Conservation (phyloP, 2,329 filamentous ascomycete species). For the Pestalotiopsis sp. region DNA sequence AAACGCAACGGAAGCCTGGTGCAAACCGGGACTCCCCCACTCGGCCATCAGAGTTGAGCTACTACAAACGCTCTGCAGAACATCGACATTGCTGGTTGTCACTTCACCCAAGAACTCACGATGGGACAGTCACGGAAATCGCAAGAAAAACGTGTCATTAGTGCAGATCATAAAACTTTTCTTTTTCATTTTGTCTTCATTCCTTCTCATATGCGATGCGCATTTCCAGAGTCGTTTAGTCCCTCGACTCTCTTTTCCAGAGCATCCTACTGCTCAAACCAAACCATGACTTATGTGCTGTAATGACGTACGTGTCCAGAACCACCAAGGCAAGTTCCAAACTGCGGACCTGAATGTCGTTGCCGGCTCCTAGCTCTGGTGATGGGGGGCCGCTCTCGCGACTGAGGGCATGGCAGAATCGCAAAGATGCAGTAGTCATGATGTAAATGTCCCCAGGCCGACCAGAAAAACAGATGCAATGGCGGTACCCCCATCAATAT, state of each 20-base stretch:
- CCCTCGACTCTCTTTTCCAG: not conserved
- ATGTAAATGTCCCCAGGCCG: not conserved
- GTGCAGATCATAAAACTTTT: not conserved
- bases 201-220: constrained; percentile 7
- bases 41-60: too few species aligned
- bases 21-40: too few species aligned
- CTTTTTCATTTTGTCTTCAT: constrained; percentile 12
- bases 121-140: not conserved
- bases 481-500: not conserved
- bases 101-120: not conserved
- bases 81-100: not conserved
- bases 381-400: too few species aligned
- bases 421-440: not conserved
- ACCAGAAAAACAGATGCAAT: not conserved
- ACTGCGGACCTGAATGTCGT: not conserved
- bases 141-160: not conserved
- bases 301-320: not conserved
- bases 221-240: not conserved
- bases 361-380: not conserved
- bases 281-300: not conserved
- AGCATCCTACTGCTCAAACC: not conserved
- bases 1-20: too few species aligned
- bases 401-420: not conserved
- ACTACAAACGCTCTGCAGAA: too few species aligned
- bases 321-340: not conserved